These are phyloP conservation scores for Solanum chiquidenum DNA, from an alignment of 257 asterid genomes.

Conservation along the genomic window DNA sequence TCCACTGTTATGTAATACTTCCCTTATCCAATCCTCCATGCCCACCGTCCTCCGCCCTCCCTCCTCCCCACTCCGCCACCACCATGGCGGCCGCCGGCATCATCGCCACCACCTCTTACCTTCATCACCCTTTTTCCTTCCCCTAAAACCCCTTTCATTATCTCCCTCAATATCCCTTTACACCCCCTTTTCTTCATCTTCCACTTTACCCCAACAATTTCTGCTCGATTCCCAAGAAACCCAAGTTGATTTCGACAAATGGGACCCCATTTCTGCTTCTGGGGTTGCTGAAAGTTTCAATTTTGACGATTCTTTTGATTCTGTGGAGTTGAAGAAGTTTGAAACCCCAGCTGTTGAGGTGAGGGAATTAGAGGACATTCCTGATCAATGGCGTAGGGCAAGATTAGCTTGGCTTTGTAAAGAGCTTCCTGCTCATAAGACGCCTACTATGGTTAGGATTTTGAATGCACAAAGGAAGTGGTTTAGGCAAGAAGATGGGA, in stretches of 20 bases:
- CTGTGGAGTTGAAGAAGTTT: slow-evolving; percentile 23
- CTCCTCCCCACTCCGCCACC: slow-evolving; percentile 15
- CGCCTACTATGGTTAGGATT: slow-evolving; percentile 48
- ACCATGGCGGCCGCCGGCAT: slow-evolving; percentile 1
- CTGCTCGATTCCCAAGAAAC: slow-evolving; percentile 6
- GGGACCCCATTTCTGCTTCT: slow-evolving; percentile 6
- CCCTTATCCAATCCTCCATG: slow-evolving; percentile 3
- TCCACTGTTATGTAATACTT: neutral
- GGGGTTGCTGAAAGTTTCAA: slow-evolving; percentile 23
- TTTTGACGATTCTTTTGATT: slow-evolving; percentile 45
- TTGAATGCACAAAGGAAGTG: slow-evolving; percentile 88
- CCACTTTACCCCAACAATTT: slow-evolving; percentile 7
- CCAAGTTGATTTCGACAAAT: neutral
- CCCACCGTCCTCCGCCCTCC: slow-evolving; percentile 4
- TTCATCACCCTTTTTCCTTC: neutral
- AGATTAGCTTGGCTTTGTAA: slow-evolving; percentile 96
- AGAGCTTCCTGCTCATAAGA: slow-evolving; percentile 76
- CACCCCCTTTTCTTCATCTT: slow-evolving; percentile 13
- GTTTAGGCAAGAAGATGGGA: slow-evolving; percentile 80
- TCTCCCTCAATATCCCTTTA: slow-evolving; percentile 2
- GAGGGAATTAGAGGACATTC: slow-evolving; percentile 71
- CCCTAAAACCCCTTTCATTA: slow-evolving; percentile 9
- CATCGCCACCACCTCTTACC: neutral
- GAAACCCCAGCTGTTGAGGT: slow-evolving; percentile 60
- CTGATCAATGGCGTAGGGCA: slow-evolving; percentile 92